These are phyloP conservation scores for Erythrobasidium yunnanense DNA, from an alignment of 768 basidiomycete species.

Conservation along the genomic window DNA sequence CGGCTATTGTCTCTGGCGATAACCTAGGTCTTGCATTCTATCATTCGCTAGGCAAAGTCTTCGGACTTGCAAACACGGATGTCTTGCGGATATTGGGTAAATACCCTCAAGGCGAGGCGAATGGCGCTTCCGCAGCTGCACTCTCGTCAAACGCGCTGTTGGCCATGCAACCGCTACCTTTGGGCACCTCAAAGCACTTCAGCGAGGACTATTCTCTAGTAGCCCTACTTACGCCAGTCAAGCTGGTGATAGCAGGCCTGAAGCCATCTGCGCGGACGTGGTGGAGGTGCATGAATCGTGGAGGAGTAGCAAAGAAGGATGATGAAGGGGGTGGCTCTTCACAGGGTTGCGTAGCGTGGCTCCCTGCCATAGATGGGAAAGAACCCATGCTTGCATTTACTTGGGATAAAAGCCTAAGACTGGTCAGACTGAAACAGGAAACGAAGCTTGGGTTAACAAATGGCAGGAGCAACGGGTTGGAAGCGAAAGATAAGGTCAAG, in stretches of 20 bases:
- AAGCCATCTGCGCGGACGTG: conserved; percentile 87
- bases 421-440: conserved; percentile 58
- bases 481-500: too few relatives aligned
- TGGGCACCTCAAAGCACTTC: conserved; percentile 60
- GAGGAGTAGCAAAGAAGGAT: not conserved
- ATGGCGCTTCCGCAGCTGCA: conserved; percentile 26
- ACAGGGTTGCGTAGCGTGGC: conserved; percentile 69
- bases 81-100: conserved; percentile 85
- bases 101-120: conserved; percentile 52
- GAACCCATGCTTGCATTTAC: conserved; percentile 66
- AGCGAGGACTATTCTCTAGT: conserved; percentile 70
- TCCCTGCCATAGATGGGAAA: conserved; percentile 51
- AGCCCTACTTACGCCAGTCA: conserved; percentile 76
- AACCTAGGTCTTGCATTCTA: conserved; percentile 86
- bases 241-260: conserved; percentile 82
- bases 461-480: not conserved
- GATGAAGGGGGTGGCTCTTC: not conserved
- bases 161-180: conserved; percentile 62
- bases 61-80: conserved; percentile 90
- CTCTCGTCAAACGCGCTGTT: not conserved
- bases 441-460: not conserved
- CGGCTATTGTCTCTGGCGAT: conserved; percentile 81
- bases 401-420: conserved; percentile 61
- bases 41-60: conserved; percentile 81
- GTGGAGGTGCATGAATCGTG: conserved; percentile 45